Conservation (phyloP, 169 alveolate genomes). For the Eimeria tenella region DNA sequence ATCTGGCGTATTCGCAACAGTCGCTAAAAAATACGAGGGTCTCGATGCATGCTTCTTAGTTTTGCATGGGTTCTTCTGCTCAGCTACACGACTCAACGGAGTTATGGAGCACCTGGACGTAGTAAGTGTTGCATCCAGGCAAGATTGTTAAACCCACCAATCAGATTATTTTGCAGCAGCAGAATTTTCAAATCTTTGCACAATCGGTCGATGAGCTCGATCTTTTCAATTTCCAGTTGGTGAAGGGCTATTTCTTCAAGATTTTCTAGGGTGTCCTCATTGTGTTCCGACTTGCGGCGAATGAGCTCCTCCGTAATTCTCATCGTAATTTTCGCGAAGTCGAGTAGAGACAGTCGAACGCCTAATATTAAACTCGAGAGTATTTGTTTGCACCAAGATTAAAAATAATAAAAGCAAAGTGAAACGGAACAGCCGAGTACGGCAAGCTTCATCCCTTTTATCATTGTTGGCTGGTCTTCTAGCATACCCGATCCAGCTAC, state of each 20-base stretch:
- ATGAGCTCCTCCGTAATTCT: constrained; percentile 87
- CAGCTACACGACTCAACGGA: too few relatives aligned
- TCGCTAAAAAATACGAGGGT: too few relatives aligned
- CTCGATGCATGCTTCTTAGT: too few relatives aligned
- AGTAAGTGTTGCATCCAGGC: not conserved
- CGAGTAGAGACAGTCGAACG: too few relatives aligned
- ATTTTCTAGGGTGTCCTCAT: constrained; percentile 93
- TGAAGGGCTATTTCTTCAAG: constrained; percentile 94
- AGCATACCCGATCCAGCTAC: constrained; percentile 20
- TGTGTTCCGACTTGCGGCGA: constrained; percentile 95
- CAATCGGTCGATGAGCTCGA: constrained; percentile 92
- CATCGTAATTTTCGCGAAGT: constrained; percentile 49
- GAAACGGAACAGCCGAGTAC: not conserved
- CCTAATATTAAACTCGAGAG: not conserved
- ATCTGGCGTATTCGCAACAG: too few relatives aligned
- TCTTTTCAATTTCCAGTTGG: constrained; percentile 91
- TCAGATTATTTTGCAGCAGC: constrained; percentile 93
- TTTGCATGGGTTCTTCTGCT: too few relatives aligned
- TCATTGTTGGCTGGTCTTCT: not conserved
- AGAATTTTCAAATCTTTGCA: constrained; percentile 94
- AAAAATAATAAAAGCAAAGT: not conserved
- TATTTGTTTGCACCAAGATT: not conserved
- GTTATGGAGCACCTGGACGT: not conserved
- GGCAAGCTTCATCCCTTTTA: not conserved
- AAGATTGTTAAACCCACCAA: constrained; percentile 79